Evolutionary conservation across 1,284 basidiomycete genomes (phyloP), one percentile per base, ranked within the genome.

Genomic region (Gymnopus androsaceus): DNA sequence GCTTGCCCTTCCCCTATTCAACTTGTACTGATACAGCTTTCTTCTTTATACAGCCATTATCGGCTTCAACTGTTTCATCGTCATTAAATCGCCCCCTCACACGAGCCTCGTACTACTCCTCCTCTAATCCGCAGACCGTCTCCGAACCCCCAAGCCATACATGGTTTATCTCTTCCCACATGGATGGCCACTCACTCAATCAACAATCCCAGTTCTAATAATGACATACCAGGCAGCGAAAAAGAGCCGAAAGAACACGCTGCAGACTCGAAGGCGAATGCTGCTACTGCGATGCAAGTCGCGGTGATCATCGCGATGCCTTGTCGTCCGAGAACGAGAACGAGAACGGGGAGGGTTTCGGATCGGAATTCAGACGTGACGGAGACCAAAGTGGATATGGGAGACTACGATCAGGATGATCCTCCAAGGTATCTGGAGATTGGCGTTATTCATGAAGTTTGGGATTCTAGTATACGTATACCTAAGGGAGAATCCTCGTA

Each of bases 271-370:
- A 56, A 8, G 54, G 56, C 4, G 61, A 68, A 28, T 21, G n/a
- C 36, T 11, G 38, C 6, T 14, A 53, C 51, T 44, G 59, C 63
- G 4, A 42, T 73, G 21, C 67, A 69, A 49, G 58, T 73, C 19
- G 66, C 65, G 1, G 61, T 73, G 47, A 61, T 73, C 61, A 64
- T 73, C 14, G 61, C 61, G 14, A 74, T 74, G 72, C 71, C 71
- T 2, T 56, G 55, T 8, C 61, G 55, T 0, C 46, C 55, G 27
- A 41, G 30, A 27, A 31, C 11, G 15, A 2, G 5, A 19, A 17
- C 25, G 17, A 41, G 51, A 12, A 38, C 21, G n/a, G 54, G 44
- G 15, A 36, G 21, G 17, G 17, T 19, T 5, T 11, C 4, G 23
- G 30, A 34, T n/a, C 31, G 47, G 33, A 7, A 34, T 34, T 7